Conservation (phyloP, 176 grass and related monocot species). For the Eragrostis nindensis region DNA sequence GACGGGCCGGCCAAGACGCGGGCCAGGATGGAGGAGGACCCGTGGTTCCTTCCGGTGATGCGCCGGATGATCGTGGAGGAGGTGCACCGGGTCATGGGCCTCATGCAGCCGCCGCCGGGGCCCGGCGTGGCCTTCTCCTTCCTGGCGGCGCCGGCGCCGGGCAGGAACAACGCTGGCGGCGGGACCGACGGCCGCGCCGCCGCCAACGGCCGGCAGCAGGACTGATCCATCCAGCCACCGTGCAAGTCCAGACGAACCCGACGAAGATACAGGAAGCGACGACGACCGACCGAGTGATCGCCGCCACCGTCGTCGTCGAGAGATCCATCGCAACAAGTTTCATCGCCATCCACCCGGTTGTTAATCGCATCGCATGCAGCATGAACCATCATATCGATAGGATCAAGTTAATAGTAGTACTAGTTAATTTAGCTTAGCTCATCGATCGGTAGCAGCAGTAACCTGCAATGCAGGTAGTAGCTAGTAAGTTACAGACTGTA, state of each 20-base stretch:
- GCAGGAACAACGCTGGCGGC: not conserved
- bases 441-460: not conserved
- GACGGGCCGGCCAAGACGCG: not conserved
- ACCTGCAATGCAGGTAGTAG: not conserved
- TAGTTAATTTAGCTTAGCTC: not conserved
- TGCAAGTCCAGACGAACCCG: not conserved
- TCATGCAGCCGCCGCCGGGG: conserved; percentile 8
- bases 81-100: conserved; percentile 63
- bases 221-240: not conserved
- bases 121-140: conserved; percentile 35
- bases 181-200: not conserved
- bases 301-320: not conserved
- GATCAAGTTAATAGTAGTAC: not conserved
- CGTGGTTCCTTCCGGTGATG: conserved; percentile 40
- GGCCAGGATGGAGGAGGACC: conserved; percentile 33
- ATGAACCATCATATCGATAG: not conserved
- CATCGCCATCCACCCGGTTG: not conserved
- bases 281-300: not conserved
- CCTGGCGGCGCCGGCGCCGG: conserved; percentile 3
- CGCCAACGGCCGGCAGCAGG: not conserved
- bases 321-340: not conserved
- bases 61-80: conserved; percentile 72
- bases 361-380: not conserved
- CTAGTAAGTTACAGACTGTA: not conserved
- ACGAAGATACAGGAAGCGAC: not conserved